A percentile compares a stretch with the other conserved stretches of the same genome.
These are phyloP conservation scores for Gleditsia sinensis DNA, from an alignment of 306 rosid genomes.

Conservation along the genomic window DNA sequence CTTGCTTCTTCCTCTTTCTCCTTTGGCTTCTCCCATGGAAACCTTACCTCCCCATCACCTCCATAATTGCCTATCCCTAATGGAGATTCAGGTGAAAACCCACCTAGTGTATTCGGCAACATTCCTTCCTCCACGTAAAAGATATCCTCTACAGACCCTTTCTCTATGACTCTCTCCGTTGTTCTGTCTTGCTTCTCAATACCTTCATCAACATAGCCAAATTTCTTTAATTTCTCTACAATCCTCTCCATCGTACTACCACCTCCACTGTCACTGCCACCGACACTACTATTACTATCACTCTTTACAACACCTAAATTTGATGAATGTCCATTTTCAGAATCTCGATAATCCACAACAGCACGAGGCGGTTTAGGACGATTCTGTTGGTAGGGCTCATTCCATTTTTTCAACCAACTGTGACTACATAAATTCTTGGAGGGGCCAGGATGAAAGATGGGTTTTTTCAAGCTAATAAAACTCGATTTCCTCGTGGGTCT, in stretches of 20 bases:
- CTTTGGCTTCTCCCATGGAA: conserved; percentile 92
- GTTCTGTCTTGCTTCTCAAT: conserved; percentile 37
- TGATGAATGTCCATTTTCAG: conserved; percentile 51
- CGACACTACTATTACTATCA: conserved; percentile 28
- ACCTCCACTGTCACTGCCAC: conserved; percentile 10
- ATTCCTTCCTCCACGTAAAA: conserved; percentile 84
- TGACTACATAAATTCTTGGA: conserved; percentile 34
- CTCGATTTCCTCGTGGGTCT: conserved; percentile 38
- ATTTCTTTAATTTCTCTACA: conserved; percentile 80
- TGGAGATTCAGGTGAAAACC: conserved; percentile 70
- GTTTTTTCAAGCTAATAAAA: conserved; percentile 28
- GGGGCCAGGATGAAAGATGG: conserved; percentile 27
- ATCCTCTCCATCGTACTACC: conserved; percentile 88
- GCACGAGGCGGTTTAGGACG: conserved; percentile 61
- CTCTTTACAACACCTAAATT: conserved; percentile 37
- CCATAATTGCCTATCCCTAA: conserved; percentile 71
- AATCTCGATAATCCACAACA: conserved; percentile 50
- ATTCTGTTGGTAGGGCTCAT: conserved; percentile 36
- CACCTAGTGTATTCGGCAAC: conserved; percentile 83
- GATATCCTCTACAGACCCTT: conserved; percentile 92
- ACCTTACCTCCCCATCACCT: conserved; percentile 70
- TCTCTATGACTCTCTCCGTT: conserved; percentile 59
- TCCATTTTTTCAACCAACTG: conserved; percentile 79
- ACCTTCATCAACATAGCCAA: conserved; percentile 64
- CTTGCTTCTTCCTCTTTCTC: conserved; percentile 46